These are phyloP conservation scores for Stropharia rugosoannulata DNA, from an alignment of 768 basidiomycete genomes.

Conservation along the genomic window DNA sequence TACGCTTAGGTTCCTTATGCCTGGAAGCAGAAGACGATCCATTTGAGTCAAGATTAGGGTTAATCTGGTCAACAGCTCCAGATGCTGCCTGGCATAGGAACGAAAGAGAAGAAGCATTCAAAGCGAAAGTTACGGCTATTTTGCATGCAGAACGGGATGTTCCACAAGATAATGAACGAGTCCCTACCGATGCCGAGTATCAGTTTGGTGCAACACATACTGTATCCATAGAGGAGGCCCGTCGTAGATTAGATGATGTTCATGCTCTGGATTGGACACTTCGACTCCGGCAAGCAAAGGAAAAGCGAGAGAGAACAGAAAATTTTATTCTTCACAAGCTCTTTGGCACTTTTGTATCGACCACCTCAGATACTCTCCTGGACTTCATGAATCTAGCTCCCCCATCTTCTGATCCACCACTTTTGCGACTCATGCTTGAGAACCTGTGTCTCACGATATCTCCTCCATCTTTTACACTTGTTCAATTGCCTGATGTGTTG, in stretches of 20 bases:
- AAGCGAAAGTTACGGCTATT: slow-evolving; percentile 74
- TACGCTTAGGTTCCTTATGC: slow-evolving; percentile 61
- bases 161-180: slow-evolving; percentile 14
- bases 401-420: slow-evolving; percentile 48
- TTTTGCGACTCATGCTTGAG: slow-evolving; percentile 66
- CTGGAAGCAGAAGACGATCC: slow-evolving; percentile 84
- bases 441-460: slow-evolving; percentile 57
- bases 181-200: slow-evolving; percentile 46
- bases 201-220: slow-evolving; percentile 65
- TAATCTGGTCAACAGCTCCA: slow-evolving; percentile 72
- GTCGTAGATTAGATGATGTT: slow-evolving; percentile 61
- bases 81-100: slow-evolving; percentile 69
- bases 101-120: slow-evolving; percentile 80
- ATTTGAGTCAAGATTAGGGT: slow-evolving; percentile 73
- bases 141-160: slow-evolving; percentile 36
- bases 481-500: slow-evolving; percentile 61
- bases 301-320: slow-evolving; percentile 51
- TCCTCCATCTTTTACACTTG: slow-evolving; percentile 57
- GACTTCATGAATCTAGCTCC: slow-evolving; percentile 43
- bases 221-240: slow-evolving; percentile 71
- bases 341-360: slow-evolving; percentile 31
- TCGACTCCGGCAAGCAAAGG: slow-evolving; percentile 46
- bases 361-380: slow-evolving; percentile 30
- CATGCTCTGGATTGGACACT: slow-evolving; percentile 75
- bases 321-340: slow-evolving; percentile 44